These are phyloP conservation scores for Leishmania gerbilli DNA, from an alignment of 208 protist species.

Conservation along the genomic window DNA sequence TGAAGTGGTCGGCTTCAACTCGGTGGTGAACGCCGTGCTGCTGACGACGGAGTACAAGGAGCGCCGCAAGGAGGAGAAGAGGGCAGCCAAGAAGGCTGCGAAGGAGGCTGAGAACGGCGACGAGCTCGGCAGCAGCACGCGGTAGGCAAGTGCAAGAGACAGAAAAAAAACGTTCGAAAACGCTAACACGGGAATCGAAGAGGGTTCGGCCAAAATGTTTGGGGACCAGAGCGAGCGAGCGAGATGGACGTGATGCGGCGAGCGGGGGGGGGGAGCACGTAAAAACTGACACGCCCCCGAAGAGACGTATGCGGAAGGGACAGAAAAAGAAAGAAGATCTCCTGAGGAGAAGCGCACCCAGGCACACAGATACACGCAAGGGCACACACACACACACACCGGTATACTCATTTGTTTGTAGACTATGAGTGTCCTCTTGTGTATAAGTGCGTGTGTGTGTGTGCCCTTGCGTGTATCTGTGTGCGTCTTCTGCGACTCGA, in stretches of 20 bases:
- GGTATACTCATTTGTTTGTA: background rate
- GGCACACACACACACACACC: background rate
- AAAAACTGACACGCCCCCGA: background rate
- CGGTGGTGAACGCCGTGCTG: constrained; percentile 51
- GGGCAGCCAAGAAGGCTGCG: constrained; percentile 48
- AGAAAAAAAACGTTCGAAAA: background rate
- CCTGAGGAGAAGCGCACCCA: background rate
- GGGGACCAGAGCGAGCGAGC: background rate
- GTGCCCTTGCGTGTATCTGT: background rate
- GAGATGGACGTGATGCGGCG: background rate
- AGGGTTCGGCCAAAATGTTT: background rate
- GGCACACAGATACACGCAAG: background rate
- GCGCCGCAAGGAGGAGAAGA: constrained; percentile 53
- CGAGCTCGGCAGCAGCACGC: constrained; percentile 29
- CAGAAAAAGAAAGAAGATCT: background rate
- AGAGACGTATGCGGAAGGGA: background rate
- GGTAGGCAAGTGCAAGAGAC: constrained; percentile 2
- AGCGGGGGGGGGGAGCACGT: constrained; percentile 4
- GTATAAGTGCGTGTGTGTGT: background rate
- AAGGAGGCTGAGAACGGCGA: constrained; percentile 37
- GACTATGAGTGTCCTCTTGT: background rate
- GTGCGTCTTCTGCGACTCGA: background rate
- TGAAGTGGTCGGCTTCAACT: constrained; percentile 54
- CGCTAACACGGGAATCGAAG: background rate
- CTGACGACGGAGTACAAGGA: constrained; percentile 69